Evolutionary conservation across 768 basidiomycete genomes (phyloP), one percentile per base, ranked within the genome.

Genomic region (Lactifluus echinatus): DNA sequence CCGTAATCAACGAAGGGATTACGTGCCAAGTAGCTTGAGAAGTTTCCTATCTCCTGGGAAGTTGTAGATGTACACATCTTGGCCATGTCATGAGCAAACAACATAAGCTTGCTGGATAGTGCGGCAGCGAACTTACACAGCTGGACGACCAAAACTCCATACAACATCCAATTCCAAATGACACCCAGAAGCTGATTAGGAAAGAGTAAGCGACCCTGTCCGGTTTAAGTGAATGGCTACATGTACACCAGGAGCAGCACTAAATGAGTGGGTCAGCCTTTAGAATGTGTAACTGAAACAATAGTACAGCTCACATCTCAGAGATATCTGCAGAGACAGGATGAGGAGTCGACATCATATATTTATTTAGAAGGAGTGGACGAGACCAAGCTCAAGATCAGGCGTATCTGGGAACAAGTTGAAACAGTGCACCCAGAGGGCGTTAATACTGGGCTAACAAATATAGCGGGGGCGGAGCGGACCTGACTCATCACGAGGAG

Each of bases 41-140:
- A 34, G 17, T 37, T 19, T 54, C 17, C 10, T 37, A 28, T 59
- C 57, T 3, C 37, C 15, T 6, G 26, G 47, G 12, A 59, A 59
- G 21, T 59, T 49, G 47, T 59, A 54, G 33, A 24, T 44, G 29
- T 59, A 59, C 21, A 54, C 52, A 19, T 59, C 57, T 59, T 53
- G 14, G n/a, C 4, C 3, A 21, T 23, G 4, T 5, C 4, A n/a
- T 59, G 28, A 59, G 47, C 19, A 24, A 28, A n/a, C 7, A 7
- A n/a, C n/a, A 39, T n/a, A 23, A 11, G 29, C 2, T 8, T 12
- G 37, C 3, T 8, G 17, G n/a, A 24, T 8, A 15, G 24, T 8
- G 26, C 4, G n/a, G 19, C 23, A 11, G 5, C 11, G 14, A n/a
- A 15, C 50, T 19, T 14, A 57, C 56, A 57, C 7, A 36, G 1